Evolutionary conservation across 805 yeast genomes (phyloP), one percentile per base, ranked within the genome.

Genomic region (Teunomyces panamensis): DNA sequence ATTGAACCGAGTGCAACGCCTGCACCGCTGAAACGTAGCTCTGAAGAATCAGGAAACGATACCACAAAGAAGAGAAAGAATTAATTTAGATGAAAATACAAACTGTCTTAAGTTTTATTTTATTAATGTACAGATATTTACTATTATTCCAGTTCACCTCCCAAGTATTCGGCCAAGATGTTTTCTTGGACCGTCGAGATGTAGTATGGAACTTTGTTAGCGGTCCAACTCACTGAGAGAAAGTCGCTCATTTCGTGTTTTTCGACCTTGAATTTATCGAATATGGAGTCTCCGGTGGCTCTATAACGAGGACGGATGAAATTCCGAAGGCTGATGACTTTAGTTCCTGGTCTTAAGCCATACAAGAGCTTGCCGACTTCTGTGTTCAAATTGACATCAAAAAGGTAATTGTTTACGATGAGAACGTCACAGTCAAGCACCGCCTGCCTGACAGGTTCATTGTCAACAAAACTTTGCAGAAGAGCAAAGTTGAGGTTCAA

Each of bases 181-280:
- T 59, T 58, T 2, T 66, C 67, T 55, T 75, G 71, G 4, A 88
- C 87, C 8, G 89, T 84, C 11, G 94, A 80, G 6, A 91, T 80
- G 63, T 79, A 91, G 64, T 87, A 90, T 8, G 80, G 82, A 1
- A 87, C 88, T 46, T 89, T 89, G 42, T 87, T 89, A 5, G 84
- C 83, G 0, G 96, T 89, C 97, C 97, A 90, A 42, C 95, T 86
- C 7, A 91, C 97, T 37, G 90, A 80, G 47, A 83, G 81, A 46
- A 79, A 78, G 13, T 79, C 83, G 54, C 89, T 84, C 58, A 78
- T 77, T 52, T 72, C 81, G 46, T 64, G 73, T 55, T 79, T 80
- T 47, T 80, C 80, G 4, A 88, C 89, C 36, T 70, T 70, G 47
- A 89, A 71, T 56, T 83, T 74, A 58, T 84, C 89, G 52, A 89